These are phyloP conservation scores for Vitis cinerea DNA, from an alignment of 164 flowering plant genomes.

Conservation along the genomic window DNA sequence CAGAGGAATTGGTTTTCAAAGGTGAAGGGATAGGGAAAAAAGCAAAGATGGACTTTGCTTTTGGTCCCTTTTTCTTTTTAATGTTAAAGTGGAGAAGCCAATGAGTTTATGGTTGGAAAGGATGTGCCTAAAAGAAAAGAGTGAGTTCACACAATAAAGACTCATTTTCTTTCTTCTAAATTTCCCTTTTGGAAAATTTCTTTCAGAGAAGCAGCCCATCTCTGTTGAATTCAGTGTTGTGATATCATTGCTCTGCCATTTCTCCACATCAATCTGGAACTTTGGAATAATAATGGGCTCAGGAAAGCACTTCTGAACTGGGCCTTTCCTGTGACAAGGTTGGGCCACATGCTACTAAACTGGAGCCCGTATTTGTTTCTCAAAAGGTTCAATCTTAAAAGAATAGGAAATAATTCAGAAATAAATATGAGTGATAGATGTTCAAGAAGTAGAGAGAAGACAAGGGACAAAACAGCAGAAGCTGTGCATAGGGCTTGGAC, in stretches of 20 bases:
- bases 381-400: not conserved
- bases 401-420: no score
- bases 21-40: slow-evolving; percentile 15
- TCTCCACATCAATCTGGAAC: not conserved
- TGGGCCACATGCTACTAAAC: not conserved
- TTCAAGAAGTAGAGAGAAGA: no score
- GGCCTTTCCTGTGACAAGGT: not conserved
- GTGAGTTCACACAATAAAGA: slow-evolving; percentile 15
- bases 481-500: no score
- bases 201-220: slow-evolving; percentile 16
- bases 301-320: not conserved
- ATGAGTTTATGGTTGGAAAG: slow-evolving; percentile 19
- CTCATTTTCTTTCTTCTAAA: slow-evolving; percentile 1
- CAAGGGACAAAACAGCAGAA: no score
- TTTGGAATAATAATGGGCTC: not conserved
- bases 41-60: slow-evolving; percentile 22
- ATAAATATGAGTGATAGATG: no score
- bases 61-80: slow-evolving; percentile 21
- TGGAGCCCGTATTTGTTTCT: no score
- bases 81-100: slow-evolving; percentile 24
- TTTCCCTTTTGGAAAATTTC: slow-evolving; percentile 2
- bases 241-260: not conserved
- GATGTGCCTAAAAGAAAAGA: slow-evolving; percentile 10
- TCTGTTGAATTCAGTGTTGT: slow-evolving; percentile 18
- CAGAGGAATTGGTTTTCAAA: slow-evolving; percentile 13